Percentiles rank a stretch among this genome's conserved stretches.
Conservation (phyloP, 768 basidiomycete species). For the Lentinula sp. region DNA sequence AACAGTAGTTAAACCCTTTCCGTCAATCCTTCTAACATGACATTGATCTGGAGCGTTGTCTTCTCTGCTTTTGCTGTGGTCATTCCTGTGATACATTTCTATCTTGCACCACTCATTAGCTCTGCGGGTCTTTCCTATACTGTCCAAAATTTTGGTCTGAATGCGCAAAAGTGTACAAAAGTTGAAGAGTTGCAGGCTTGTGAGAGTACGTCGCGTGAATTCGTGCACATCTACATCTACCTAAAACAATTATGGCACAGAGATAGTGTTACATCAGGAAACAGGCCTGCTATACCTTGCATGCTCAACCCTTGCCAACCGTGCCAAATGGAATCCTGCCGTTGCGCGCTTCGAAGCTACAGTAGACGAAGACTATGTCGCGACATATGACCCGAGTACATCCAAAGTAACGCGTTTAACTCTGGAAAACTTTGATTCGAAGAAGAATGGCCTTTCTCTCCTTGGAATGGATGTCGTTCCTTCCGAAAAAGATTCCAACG, state of each 20-base stretch:
- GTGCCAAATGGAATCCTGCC: constrained; percentile 50
- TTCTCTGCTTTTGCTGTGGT: not conserved
- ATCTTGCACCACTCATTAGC: not conserved
- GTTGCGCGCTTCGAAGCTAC: constrained; percentile 22
- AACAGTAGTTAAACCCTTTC: not conserved
- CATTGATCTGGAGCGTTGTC: not conserved
- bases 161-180: not conserved
- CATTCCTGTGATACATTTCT: not conserved
- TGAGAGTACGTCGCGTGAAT: constrained; percentile 42
- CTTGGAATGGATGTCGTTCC: constrained; percentile 69
- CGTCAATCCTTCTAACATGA: not conserved
- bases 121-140: not conserved
- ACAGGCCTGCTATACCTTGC: constrained; percentile 57
- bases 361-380: constrained; percentile 48
- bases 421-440: constrained; percentile 27
- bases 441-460: constrained; percentile 38
- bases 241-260: constrained; percentile 21
- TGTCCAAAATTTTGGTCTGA: not conserved
- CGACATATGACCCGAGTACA: constrained; percentile 49
- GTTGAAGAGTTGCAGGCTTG: constrained; percentile 47
- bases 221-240: constrained; percentile 21
- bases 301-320: constrained; percentile 46
- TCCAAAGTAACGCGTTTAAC: constrained; percentile 38
- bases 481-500: constrained; percentile 37
- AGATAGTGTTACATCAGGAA: constrained; percentile 50